Evolutionary conservation across 1,284 basidiomycete species (phyloP).

Genomic region (Microbotryum scabiosae): DNA sequence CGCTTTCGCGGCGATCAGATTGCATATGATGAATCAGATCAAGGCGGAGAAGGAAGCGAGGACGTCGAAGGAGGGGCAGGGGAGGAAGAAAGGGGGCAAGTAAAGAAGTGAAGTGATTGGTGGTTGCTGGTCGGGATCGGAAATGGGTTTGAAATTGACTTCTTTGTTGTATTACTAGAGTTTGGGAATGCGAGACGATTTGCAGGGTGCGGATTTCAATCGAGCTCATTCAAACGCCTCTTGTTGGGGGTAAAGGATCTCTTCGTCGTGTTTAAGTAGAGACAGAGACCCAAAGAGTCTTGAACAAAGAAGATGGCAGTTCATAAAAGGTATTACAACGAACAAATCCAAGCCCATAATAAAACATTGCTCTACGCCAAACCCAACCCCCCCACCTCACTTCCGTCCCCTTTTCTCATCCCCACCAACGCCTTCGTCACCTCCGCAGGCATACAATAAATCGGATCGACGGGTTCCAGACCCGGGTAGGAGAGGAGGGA

Average conservation of each 20-base stretch:
- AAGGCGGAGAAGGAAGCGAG: conserved; percentile 36
- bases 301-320: no score
- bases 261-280: no score
- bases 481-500: conserved; percentile 83
- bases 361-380: no score
- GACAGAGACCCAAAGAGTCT: no score
- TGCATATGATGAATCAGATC: conserved; percentile 69
- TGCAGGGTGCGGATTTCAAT: no score
- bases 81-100: neutral
- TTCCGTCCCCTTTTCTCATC: neutral
- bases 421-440: conserved; percentile 53
- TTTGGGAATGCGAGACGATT: no score
- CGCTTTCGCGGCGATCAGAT: conserved; percentile 68
- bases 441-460: conserved; percentile 87
- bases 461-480: conserved; percentile 75
- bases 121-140: no score
- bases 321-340: neutral
- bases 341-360: neutral
- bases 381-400: neutral
- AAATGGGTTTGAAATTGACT: no score
- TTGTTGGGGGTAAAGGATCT: no score
- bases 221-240: no score
- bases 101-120: no score
- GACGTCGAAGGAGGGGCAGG: neutral
- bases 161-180: no score